A percentile compares a stretch with the other conserved stretches of the same genome.
phyloP scores from a whole-genome alignment of 164 flowering plant species.

The Amborella trichopoda region DNA sequence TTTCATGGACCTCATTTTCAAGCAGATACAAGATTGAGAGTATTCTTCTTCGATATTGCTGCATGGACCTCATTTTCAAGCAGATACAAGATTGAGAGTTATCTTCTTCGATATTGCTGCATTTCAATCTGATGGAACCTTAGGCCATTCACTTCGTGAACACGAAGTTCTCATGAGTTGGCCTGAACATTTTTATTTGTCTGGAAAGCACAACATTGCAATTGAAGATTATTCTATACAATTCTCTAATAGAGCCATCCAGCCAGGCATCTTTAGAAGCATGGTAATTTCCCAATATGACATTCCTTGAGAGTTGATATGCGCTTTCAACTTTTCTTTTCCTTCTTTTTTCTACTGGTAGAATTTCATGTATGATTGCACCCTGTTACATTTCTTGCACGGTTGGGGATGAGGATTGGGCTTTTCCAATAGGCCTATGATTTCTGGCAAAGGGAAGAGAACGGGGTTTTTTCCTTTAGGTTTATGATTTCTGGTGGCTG shows the following conservation, averaged over 20 bases:
- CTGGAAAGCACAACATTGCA: slow-evolving; percentile 17
- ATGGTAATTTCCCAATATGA: slow-evolving; percentile 38
- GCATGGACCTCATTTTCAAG: slow-evolving; percentile 43
- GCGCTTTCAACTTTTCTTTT: no score
- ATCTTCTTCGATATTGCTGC: slow-evolving; percentile 52
- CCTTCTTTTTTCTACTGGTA: no score
- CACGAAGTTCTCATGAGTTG: slow-evolving; percentile 77
- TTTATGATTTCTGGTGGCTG: no score
- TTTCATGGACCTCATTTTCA: slow-evolving; percentile 39
- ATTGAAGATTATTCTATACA: slow-evolving; percentile 16
- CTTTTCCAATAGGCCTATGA: no score
- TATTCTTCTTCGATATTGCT: slow-evolving; percentile 49
- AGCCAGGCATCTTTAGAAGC: slow-evolving; percentile 64
- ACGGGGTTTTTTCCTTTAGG: no score
- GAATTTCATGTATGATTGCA: no score
- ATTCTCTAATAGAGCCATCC: slow-evolving; percentile 56
- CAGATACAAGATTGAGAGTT: slow-evolving; percentile 70
- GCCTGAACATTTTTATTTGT: slow-evolving; percentile 46
- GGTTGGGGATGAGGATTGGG: no score
- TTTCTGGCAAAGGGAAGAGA: no score
- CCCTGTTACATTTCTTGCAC: no score
- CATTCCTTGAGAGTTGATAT: no score
- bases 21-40: slow-evolving; percentile 72
- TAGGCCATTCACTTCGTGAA: slow-evolving; percentile 36
- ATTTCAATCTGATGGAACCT: slow-evolving; percentile 27